These are phyloP conservation scores for Miamiensis avidus DNA, from an alignment of 169 alveolate species.

Conservation along the genomic window DNA sequence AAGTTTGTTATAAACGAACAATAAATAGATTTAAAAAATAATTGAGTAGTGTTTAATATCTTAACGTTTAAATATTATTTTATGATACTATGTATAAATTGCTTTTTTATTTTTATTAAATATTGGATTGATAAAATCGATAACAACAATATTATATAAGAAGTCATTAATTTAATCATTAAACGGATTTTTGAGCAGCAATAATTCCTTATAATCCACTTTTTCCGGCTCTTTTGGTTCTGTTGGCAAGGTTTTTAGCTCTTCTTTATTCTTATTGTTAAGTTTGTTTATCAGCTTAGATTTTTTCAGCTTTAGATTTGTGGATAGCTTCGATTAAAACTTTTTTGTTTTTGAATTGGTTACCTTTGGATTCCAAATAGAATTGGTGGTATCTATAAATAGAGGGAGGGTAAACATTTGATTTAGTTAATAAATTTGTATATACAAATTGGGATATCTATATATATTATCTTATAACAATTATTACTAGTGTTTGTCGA, in stretches of 20 bases:
- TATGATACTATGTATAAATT: background rate
- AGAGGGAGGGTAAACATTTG: background rate
- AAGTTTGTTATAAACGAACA: too few relatives aligned
- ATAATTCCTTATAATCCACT: background rate
- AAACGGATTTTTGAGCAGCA: background rate
- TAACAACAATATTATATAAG: too few relatives aligned
- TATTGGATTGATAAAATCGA: too few relatives aligned
- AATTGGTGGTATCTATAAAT: slow-evolving; percentile 91
- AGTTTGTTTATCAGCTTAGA: slow-evolving; percentile 84
- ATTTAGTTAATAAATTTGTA: slow-evolving; percentile 79
- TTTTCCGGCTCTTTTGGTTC: slow-evolving; percentile 58
- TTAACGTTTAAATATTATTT: background rate
- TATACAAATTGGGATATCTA: too few relatives aligned
- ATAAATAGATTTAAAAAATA: too few relatives aligned
- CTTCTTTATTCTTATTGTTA: slow-evolving; percentile 71
- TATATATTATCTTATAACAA: background rate
- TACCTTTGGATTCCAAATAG: slow-evolving; percentile 98
- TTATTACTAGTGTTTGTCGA: slow-evolving; percentile 78
- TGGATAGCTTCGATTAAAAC: slow-evolving; percentile 97
- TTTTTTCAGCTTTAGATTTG: slow-evolving; percentile 90
- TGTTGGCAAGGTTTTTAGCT: slow-evolving; percentile 57
- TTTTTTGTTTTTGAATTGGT: slow-evolving; percentile 97
- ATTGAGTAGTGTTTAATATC: background rate
- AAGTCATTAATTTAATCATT: background rate
- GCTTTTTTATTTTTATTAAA: too few relatives aligned